Base-by-base conservation (phyloP, 2,329 filamentous ascomycete species). In the Ustulina deusta region DNA sequence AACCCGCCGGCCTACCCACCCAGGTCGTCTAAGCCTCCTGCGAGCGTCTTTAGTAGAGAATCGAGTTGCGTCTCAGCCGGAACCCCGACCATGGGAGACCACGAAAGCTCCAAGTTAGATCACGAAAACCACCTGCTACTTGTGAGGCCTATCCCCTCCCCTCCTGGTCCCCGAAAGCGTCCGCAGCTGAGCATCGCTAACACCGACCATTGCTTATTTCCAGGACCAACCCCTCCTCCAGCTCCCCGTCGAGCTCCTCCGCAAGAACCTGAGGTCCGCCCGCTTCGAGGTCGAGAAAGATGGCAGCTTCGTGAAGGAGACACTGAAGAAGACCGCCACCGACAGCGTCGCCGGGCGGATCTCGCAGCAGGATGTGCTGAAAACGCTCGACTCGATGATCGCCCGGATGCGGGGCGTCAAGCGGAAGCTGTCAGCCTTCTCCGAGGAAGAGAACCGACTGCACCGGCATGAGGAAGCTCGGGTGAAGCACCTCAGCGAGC, bases 141-240 rank as follows among this genome's bases (percentile, higher is more conserved):
- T 62, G 91, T 92, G 84, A 74, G 84, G 69, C 38, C 38, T 10
- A 40, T 22, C 27, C 29, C 27, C n/a, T 7, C 38, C 22, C 29
- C 27, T 32, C 51, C 54, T n/a, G 2, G 38, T 2, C 9, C 15
- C 36, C 20, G 25, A 27, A 29, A 29, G 36, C 34, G 10, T 58
- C 49, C 32, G 22, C 64, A 48, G 15, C 29, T 55, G 36, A 25
- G 46, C 36, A 32, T 20, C 42, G 32, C 44, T 68, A 38, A 67
- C 66, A 32, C 44, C 29, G 4, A 17, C 27, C 38, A 49, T 46
- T 59, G 62, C 65, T 59, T 61, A 32, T 34, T 29, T 32, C 25
- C 72, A 95, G 94, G 96, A 99, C 78, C 95, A 98, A 87, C 92
- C 95, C 3, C 91, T 98, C 72, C 89, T 99, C 73, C 93, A 94